Evolutionary conservation across 768 basidiomycete genomes (phyloP), one percentile per base, ranked within the genome.

Genomic region (Lactarius hengduanensis): DNA sequence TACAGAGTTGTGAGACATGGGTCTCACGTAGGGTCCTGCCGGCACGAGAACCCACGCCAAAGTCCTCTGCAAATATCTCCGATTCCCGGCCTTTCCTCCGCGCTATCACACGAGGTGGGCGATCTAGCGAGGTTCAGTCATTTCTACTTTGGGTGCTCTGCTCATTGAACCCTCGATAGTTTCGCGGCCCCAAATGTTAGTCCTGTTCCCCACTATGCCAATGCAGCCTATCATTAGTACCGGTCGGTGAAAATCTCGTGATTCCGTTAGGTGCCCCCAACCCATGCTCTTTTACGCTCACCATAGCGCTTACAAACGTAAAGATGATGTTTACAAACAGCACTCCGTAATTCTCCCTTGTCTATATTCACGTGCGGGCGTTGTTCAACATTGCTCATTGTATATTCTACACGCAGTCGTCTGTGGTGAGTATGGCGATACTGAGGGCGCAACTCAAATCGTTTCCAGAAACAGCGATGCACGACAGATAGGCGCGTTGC

Each of bases 281-380:
- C 55, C 43, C 41, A 47, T 57, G 38, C 28, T 54, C 5, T 58
- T 66, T 78, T 71, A 81, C 63, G 75, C 75, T 68, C 80, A 20
- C 18, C 30, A 40, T 22, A 26, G 45, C 30, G 47, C 57, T 58
- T 30, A 16, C 61, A 28, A 57, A 66, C 65, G 65, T 66, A 66
- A 66, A 58, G 40, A n/a, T 34, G 43, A 43, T 30, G 22, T 58
- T 15, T 28, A 26, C 40, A 16, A 34, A 34, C 40, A 41, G 13
- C 30, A 38, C 5, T 18, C 20, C 61, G 13, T 38, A n/a, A 58
- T 28, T 47, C 50, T 28, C 59, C 47, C 28, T 41, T 59, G 41
- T 61, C 32, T 22, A 20, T 58, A 63, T 67, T 60, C 62, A 58
- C 43, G 57, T 66, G 38, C 41, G 54, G 61, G 38, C 41, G 41